These are phyloP conservation scores for Plectosphaerella plurivora DNA, from an alignment of 2,329 filamentous ascomycete species.

Conservation along the genomic window DNA sequence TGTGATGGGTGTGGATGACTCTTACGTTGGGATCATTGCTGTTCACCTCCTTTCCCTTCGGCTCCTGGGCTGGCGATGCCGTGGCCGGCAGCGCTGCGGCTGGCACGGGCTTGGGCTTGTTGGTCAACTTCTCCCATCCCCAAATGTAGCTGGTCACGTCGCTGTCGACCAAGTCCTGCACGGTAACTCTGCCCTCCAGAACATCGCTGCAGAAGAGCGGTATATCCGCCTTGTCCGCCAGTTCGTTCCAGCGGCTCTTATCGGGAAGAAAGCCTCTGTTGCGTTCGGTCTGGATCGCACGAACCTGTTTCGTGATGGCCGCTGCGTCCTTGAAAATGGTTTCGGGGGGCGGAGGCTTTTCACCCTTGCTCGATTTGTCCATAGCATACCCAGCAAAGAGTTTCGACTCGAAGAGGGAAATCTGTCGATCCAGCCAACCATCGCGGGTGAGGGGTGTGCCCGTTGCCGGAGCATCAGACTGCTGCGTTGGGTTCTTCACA, in stretches of 20 bases:
- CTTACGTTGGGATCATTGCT: background rate
- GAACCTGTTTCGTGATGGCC: background rate
- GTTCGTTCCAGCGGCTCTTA: background rate
- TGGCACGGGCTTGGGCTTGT: background rate
- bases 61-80: background rate
- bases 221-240: background rate
- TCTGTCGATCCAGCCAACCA: no score
- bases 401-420: no score
- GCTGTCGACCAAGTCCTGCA: background rate
- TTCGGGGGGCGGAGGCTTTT: no score
- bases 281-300: background rate
- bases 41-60: conserved; percentile 19
- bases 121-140: background rate
- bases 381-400: no score
- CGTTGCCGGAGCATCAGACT: no score
- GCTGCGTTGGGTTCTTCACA: no score
- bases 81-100: background rate
- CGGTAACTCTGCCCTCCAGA: background rate
- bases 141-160: background rate
- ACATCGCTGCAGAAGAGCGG: background rate
- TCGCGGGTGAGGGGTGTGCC: no score
- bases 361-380: no score
- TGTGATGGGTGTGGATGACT: background rate
- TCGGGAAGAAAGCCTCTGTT: background rate
- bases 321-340: no score